Conservation (phyloP, 1,139 yeast genomes). For the Taiozyma sp. region DNA sequence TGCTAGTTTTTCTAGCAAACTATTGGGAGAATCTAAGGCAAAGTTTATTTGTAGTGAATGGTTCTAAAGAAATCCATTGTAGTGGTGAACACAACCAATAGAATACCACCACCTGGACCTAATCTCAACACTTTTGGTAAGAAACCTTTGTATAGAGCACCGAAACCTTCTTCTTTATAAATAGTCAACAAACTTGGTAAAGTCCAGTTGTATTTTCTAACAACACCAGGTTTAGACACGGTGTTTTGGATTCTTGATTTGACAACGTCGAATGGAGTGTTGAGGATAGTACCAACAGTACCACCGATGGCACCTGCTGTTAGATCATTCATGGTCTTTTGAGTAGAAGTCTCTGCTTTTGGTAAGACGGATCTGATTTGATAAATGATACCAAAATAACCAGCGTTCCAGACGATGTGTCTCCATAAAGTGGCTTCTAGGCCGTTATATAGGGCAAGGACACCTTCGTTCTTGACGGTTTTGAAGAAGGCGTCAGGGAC, state of each 20-base stretch:
- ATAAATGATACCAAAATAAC: conserved; percentile 93
- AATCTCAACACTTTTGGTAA: conserved; percentile 94
- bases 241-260: conserved; percentile 96
- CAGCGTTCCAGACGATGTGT: conserved; percentile 96
- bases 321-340: conserved; percentile 80
- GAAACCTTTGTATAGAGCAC: conserved; percentile 90
- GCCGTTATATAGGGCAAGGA: conserved; percentile 85
- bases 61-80: conserved; percentile 92
- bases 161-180: conserved; percentile 83
- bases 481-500: conserved; percentile 77
- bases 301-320: conserved; percentile 96
- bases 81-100: conserved; percentile 89
- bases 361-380: conserved; percentile 81
- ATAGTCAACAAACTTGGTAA: conserved; percentile 73
- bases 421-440: conserved; percentile 97
- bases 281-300: conserved; percentile 86
- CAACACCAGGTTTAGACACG: conserved; percentile 53
- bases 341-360: conserved; percentile 58
- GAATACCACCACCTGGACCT: conserved; percentile 99
- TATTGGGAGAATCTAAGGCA: background rate
- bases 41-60: conserved; percentile 31
- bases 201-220: conserved; percentile 87
- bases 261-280: conserved; percentile 97
- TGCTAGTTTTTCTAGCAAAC: background rate
- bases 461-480: conserved; percentile 71